Percentiles rank a stretch among this genome's conserved stretches.
These are phyloP conservation scores for Leishmania lainsoni DNA, from an alignment of 208 protist genomes.

Conservation along the genomic window DNA sequence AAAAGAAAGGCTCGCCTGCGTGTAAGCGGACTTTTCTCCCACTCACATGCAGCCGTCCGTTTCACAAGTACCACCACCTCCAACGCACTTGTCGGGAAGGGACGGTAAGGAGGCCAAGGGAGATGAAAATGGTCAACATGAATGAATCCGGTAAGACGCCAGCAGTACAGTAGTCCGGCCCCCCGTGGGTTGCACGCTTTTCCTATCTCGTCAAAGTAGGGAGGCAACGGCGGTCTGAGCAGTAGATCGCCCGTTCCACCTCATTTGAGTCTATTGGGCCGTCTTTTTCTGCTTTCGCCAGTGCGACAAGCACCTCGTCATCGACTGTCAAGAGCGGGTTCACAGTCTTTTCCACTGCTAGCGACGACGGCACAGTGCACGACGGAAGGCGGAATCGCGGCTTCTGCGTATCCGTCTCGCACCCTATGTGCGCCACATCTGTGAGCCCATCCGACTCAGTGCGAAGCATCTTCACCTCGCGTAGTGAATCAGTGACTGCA, in stretches of 20 bases:
- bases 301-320: conserved; percentile 36
- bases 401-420: conserved; percentile 4
- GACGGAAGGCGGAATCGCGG: conserved; percentile 35
- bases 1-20: not conserved
- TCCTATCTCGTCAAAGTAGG: not conserved
- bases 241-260: conserved; percentile 49
- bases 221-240: conserved; percentile 35
- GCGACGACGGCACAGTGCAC: conserved; percentile 71
- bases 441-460: conserved; percentile 41
- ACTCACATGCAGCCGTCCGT: not conserved
- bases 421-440: conserved; percentile 25
- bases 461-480: conserved; percentile 41
- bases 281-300: conserved; percentile 21
- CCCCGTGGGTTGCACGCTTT: not conserved
- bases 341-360: conserved; percentile 57
- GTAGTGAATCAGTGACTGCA: conserved; percentile 25
- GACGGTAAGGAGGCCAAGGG: not conserved
- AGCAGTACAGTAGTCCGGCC: not conserved
- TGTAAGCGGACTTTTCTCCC: not conserved
- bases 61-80: not conserved
- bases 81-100: not conserved
- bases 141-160: not conserved
- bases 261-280: conserved; percentile 26
- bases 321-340: conserved; percentile 76
- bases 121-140: not conserved